Evolutionary conservation across 352 stramenopile genomes (phyloP).

Genomic region (Pythium inflatum): DNA sequence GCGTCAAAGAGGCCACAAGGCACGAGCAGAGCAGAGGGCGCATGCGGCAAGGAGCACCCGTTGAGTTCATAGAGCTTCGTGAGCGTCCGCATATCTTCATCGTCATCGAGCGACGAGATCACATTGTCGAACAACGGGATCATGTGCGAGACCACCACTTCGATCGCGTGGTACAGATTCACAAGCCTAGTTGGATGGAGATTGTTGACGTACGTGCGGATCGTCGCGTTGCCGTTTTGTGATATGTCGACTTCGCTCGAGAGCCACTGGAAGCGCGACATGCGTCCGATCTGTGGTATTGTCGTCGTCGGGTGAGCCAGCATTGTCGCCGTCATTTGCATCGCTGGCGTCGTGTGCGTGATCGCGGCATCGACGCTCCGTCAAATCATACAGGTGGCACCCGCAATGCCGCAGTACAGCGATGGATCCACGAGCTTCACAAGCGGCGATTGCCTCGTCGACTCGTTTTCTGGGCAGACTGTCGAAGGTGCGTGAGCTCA

Average conservation of each 20-base stretch:
- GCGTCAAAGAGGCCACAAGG: conserved; percentile 21
- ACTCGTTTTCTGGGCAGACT: no score
- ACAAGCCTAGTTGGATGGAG: conserved; percentile 29
- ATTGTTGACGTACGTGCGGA: conserved; percentile 44
- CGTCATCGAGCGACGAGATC: conserved; percentile 19
- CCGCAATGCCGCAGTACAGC: not conserved
- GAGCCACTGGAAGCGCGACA: no score
- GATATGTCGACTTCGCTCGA: not conserved
- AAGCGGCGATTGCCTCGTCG: not conserved
- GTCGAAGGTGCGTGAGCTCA: not conserved
- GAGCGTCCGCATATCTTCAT: not conserved
- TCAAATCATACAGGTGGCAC: no score
- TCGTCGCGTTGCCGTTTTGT: not conserved
- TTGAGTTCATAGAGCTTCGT: conserved; percentile 12
- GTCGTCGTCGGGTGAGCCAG: not conserved
- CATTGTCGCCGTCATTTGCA: not conserved
- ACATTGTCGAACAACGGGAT: conserved; percentile 37
- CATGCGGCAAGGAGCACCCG: not conserved
- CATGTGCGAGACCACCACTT: conserved; percentile 27
- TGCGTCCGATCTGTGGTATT: no score
- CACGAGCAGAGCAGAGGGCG: conserved; percentile 8
- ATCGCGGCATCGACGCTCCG: not conserved
- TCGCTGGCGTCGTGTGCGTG: not conserved
- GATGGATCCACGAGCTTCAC: not conserved
- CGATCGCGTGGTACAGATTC: conserved; percentile 31